These are phyloP conservation scores for Penicillium janthinellum DNA, from an alignment of 2,329 filamentous ascomycete species.

Conservation along the genomic window DNA sequence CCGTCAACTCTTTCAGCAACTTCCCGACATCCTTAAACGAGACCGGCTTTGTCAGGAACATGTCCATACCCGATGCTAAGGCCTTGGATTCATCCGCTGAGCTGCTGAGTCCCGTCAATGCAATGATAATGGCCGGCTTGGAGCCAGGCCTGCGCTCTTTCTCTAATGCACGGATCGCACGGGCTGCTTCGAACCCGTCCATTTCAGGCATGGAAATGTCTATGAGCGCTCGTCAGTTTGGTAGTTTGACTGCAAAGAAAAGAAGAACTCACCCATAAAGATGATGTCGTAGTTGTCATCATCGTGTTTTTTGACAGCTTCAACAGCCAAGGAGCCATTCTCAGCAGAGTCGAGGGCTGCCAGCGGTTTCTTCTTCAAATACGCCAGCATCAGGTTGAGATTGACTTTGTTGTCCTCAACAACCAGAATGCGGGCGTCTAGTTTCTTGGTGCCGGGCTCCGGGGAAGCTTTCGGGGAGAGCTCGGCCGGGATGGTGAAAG, in stretches of 20 bases:
- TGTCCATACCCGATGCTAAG: slow-evolving; percentile 43
- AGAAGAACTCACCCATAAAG: neutral
- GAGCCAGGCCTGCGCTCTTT: slow-evolving; percentile 20
- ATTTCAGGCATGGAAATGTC: slow-evolving; percentile 52
- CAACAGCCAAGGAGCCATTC: slow-evolving; percentile 45
- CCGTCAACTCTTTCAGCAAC: slow-evolving; percentile 36
- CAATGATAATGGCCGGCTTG: slow-evolving; percentile 42
- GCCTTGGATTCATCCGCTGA: slow-evolving; percentile 44
- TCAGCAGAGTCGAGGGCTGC: slow-evolving; percentile 39
- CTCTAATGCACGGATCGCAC: slow-evolving; percentile 40
- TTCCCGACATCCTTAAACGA: slow-evolving; percentile 44
- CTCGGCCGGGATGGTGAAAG: neutral
- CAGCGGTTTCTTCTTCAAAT: slow-evolving; percentile 39
- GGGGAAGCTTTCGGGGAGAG: neutral
- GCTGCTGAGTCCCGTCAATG: slow-evolving; percentile 47
- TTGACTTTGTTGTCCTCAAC: slow-evolving; percentile 51
- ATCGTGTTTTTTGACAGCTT: slow-evolving; percentile 34
- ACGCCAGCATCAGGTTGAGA: slow-evolving; percentile 43
- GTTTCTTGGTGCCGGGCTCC: too few species aligned
- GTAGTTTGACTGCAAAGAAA: neutral
- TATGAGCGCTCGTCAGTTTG: slow-evolving; percentile 21
- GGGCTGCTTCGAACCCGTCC: slow-evolving; percentile 50
- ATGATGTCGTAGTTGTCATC: slow-evolving; percentile 19
- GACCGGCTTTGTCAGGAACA: slow-evolving; percentile 51
- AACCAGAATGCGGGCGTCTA: slow-evolving; percentile 36